Conservation (phyloP, 1,139 yeast genomes). For the Saccharomyces pastorianus region DNA sequence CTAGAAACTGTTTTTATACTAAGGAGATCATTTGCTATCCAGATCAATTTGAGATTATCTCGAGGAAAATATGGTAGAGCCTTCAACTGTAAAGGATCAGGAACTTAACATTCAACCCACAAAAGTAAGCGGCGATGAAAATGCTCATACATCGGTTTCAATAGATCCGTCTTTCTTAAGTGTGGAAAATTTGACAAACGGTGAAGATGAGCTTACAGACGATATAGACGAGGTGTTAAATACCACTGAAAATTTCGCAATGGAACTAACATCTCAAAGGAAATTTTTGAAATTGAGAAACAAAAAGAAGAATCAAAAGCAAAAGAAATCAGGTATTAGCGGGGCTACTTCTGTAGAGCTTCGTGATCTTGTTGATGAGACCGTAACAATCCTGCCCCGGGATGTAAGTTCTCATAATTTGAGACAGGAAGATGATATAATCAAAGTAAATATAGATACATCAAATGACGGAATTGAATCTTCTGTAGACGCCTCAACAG, state of each 20-base stretch:
- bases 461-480: not conserved
- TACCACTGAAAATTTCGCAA: slow-evolving; percentile 8
- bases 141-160: not conserved
- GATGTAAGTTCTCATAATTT: not conserved
- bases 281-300: not conserved
- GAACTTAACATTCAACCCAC: not conserved
- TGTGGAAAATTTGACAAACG: not conserved
- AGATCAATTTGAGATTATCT: not conserved
- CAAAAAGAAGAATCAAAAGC: not conserved
- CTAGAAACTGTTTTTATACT: not conserved
- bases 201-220: not conserved
- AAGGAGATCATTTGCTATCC: not conserved
- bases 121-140: not conserved
- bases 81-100: not conserved
- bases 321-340: not conserved
- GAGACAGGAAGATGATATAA: not conserved
- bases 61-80: not conserved
- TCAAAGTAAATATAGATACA: not conserved
- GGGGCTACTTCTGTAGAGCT: not conserved
- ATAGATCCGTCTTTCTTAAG: not conserved
- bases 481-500: not conserved
- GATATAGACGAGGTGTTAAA: slow-evolving; percentile 9
- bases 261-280: not conserved
- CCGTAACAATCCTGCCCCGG: not conserved
- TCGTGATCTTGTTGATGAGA: not conserved